Conservation (phyloP, 768 basidiomycete species). For the Kwoniella europaea region DNA sequence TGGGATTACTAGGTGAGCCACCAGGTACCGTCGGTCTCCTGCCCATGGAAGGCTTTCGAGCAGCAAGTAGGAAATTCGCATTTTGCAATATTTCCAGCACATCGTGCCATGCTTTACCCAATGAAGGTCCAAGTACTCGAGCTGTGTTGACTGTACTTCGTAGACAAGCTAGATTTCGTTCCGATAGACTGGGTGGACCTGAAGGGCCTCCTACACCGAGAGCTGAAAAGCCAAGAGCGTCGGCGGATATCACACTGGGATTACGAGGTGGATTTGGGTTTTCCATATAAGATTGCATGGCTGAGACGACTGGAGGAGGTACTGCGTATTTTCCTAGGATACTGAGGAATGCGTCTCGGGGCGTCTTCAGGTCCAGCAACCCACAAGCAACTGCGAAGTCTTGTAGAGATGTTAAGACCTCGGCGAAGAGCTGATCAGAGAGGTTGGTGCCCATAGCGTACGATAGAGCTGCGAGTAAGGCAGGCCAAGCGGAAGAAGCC, state of each 20-base stretch:
- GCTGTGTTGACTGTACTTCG: constrained; percentile 79
- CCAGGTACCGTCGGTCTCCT: constrained; percentile 26
- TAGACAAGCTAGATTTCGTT: constrained; percentile 87
- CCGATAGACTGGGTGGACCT: constrained; percentile 75
- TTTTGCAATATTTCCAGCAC: constrained; percentile 91
- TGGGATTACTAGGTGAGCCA: constrained; percentile 32
- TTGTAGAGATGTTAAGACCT: constrained; percentile 79
- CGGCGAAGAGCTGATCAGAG: constrained; percentile 87
- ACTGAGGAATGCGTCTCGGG: constrained; percentile 90
- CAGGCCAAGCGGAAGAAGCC: constrained; percentile 88
- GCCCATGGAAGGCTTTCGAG: constrained; percentile 28
- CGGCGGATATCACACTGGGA: constrained; percentile 47
- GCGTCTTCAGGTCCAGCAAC: constrained; percentile 81
- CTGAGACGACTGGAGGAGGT: constrained; percentile 85
- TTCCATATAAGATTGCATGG: constrained; percentile 67
- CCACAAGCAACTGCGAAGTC: constrained; percentile 86
- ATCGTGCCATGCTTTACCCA: constrained; percentile 90
- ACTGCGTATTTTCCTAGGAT: constrained; percentile 89
- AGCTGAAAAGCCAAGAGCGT: constrained; percentile 55
- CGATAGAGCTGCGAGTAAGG: constrained; percentile 83
- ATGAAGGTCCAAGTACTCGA: constrained; percentile 78
- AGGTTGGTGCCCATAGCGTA: constrained; percentile 89
- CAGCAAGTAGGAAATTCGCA: constrained; percentile 80
- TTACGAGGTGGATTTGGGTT: constrained; percentile 35
- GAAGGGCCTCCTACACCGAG: constrained; percentile 29